Conservation (phyloP, 768 basidiomycete genomes). For the Suillus discolor region DNA sequence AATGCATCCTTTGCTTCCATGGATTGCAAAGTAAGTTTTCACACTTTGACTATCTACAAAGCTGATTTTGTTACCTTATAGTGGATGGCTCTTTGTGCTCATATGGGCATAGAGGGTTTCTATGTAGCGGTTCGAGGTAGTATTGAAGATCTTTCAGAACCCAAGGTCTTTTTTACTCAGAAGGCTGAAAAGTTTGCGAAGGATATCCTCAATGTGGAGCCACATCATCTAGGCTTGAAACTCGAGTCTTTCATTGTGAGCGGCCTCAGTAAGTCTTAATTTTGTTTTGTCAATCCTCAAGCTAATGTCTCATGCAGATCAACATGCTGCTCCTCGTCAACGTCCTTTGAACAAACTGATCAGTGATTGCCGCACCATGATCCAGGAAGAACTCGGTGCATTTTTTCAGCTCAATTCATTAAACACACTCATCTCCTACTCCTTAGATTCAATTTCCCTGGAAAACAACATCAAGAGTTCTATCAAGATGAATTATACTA, state of each 20-base stretch:
- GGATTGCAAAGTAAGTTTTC: constrained; percentile 2
- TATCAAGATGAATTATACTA: constrained; percentile 6
- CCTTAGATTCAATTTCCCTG: background rate
- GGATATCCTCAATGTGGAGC: background rate
- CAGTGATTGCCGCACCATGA: background rate
- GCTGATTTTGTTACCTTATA: background rate
- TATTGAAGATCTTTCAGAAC: constrained; percentile 5
- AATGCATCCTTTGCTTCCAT: constrained; percentile 3
- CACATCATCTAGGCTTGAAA: background rate
- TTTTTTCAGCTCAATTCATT: background rate
- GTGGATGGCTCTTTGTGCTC: constrained; percentile 6
- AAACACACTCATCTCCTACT: background rate
- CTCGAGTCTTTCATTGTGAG: constrained; percentile 3
- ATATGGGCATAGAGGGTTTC: background rate
- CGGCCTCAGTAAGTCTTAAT: background rate
- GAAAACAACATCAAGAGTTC: background rate
- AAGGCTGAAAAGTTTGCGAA: background rate
- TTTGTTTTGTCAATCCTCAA: background rate
- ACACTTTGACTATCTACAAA: background rate
- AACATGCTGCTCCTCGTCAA: background rate
- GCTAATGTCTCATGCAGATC: background rate
- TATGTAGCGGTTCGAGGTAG: background rate
- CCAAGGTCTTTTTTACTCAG: constrained; percentile 5
- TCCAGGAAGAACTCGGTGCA: background rate
- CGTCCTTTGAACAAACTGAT: background rate